Evolutionary conservation across 1,284 basidiomycete species (phyloP), one percentile per base, ranked within the genome.

Genomic region (Termitomyces sp.): DNA sequence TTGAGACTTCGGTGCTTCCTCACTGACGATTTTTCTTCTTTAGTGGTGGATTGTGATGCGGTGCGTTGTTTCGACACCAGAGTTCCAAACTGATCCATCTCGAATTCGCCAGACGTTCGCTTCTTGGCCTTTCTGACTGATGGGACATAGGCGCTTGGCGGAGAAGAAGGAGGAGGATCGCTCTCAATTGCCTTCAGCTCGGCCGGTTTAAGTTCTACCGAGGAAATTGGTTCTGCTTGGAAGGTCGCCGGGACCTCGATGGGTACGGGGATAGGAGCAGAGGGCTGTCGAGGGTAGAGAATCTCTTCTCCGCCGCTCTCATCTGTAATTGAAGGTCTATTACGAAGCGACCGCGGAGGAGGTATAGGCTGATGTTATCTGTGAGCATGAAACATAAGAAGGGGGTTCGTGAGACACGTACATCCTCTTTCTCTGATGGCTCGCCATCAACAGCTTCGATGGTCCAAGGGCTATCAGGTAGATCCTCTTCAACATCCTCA

Each of bases 221-320:
- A n/a, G 11, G 44, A 11, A 4, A 41, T 21, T 40, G 34, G 30
- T 34, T 35, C 39, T 16, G 42, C 55, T 9, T 55, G 50, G 28
- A 55, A 42, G 13, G 49, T 31, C 14, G 46, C 49, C 13, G 62
- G 62, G 42, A 58, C 54, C 21, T 68, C 67, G 46, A 37, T 10
- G 14, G 68, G 62, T 40, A 74, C 72, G 16, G 72, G 62, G 6
- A 68, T 62, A 55, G 74, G 62, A 8, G 63, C 61, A 45, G 68
- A 65, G 4, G 75, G 68, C 57, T 85, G 82, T 55, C 88, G 83
- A 48, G 88, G 88, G 68, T 88, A 92, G 13, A 89, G 70, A 60
- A 91, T 88, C 67, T 91, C 88, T 69, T 92, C 86, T 43, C 86
- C 86, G 11, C 88, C 86, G 62, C 86, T 89, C 66, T 91, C 89